Evolutionary conservation across 495 filamentous ascomycete species (phyloP).

Genomic region (Neurospora sp.): DNA sequence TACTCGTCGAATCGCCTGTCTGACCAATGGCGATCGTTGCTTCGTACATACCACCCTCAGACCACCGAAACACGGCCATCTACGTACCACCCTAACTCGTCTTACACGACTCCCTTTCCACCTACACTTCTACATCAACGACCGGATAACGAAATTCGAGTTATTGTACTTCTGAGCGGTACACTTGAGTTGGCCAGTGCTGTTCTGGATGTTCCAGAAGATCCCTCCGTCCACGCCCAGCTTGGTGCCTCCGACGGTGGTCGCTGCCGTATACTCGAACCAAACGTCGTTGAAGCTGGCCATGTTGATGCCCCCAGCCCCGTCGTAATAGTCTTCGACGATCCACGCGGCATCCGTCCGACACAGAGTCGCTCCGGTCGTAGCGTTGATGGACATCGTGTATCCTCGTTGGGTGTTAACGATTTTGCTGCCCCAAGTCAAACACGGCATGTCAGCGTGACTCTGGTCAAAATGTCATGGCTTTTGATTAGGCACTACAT

Average conservation of each 20-base stretch:
- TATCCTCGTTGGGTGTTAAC: constrained; percentile 41
- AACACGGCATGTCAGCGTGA: neutral
- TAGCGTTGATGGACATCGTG: constrained; percentile 36
- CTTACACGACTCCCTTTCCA: neutral
- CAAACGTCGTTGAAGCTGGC: constrained; percentile 26
- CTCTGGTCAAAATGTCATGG: neutral
- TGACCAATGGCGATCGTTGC: neutral
- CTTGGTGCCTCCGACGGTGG: constrained; percentile 10
- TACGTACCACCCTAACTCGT: neutral
- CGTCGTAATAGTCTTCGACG: constrained; percentile 27
- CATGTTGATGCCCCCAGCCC: constrained; percentile 18
- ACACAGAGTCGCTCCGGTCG: constrained; percentile 20
- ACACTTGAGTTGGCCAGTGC: constrained; percentile 13
- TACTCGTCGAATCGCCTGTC: too few species aligned
- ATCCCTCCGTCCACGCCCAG: constrained; percentile 18
- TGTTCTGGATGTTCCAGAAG: constrained; percentile 17
- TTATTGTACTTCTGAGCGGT: constrained; percentile 16
- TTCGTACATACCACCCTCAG: neutral
- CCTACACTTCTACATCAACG: neutral
- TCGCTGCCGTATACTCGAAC: constrained; percentile 22
- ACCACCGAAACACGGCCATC: neutral
- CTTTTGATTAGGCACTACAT: constrained; percentile 2
- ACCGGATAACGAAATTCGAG: constrained; percentile 12
- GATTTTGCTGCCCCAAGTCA: constrained; percentile 11
- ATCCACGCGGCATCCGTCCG: constrained; percentile 30